A percentile compares a stretch with the other conserved stretches of the same genome.
Conservation (phyloP, 2,329 filamentous ascomycete genomes). For the Verticillium isaacii region DNA sequence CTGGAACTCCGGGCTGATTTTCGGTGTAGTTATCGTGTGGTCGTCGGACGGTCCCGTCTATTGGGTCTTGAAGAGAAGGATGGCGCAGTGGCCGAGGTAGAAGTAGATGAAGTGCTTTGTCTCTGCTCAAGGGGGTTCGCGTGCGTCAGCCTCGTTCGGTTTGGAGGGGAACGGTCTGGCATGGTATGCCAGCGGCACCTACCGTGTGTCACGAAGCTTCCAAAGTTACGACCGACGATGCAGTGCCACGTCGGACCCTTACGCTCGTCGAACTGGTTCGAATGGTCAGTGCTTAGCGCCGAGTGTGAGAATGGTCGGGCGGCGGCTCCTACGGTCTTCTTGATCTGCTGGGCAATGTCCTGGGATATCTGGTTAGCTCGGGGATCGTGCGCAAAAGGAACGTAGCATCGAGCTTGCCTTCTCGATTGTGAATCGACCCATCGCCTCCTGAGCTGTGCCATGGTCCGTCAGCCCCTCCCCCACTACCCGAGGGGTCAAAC, state of each 20-base stretch:
- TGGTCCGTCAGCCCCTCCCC: not conserved
- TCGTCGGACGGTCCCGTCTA: conserved; percentile 35
- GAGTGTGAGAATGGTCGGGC: not conserved
- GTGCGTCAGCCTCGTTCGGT: not conserved
- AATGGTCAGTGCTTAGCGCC: conserved; percentile 1
- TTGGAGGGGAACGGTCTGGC: not conserved
- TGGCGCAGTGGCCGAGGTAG: conserved; percentile 97
- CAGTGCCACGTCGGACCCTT: conserved; percentile 99
- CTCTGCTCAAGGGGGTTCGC: conserved; percentile 48
- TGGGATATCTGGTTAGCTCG: conserved; percentile 29
- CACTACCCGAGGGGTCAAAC: not conserved
- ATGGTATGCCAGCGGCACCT: conserved; percentile 22
- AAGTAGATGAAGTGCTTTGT: conserved; percentile 99
- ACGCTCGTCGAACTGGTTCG: conserved; percentile 81
- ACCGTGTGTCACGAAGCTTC: conserved; percentile 98
- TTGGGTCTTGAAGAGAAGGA: conserved; percentile 98
- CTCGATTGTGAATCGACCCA: conserved; percentile 58
- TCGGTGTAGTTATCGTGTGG: not conserved
- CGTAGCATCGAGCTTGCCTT: conserved; percentile 36
- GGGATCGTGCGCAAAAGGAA: not conserved
- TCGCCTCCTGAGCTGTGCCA: conserved; percentile 54
- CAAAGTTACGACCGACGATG: conserved; percentile 97
- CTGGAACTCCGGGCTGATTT: not conserved
- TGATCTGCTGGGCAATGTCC: conserved; percentile 96
- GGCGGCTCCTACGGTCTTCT: conserved; percentile 66